These are phyloP conservation scores for Candida glaebosa DNA, from an alignment of 805 yeast species.

Conservation along the genomic window DNA sequence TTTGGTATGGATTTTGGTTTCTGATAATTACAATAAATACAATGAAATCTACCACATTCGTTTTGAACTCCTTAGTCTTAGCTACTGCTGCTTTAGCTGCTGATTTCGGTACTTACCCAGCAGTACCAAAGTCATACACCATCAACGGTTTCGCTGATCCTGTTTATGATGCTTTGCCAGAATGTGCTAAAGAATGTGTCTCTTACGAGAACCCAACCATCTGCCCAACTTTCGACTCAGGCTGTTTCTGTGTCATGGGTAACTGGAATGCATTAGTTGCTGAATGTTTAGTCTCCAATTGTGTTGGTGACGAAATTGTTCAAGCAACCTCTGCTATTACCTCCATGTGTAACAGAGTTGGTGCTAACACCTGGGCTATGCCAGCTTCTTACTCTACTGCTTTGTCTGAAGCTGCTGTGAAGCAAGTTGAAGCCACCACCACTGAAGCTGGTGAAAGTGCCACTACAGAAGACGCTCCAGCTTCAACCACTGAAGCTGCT, in stretches of 20 bases:
- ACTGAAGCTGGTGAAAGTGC: conserved; percentile 6
- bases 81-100: conserved; percentile 15
- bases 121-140: conserved; percentile 36
- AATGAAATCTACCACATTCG: conserved; percentile 10
- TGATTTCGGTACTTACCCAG: conserved; percentile 29
- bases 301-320: conserved; percentile 30
- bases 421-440: conserved; percentile 14
- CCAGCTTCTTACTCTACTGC: conserved; percentile 20
- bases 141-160: conserved; percentile 42
- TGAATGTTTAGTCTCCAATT: conserved; percentile 35
- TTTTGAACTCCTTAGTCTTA: conserved; percentile 10
- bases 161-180: conserved; percentile 30
- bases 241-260: conserved; percentile 43
- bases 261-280: conserved; percentile 31
- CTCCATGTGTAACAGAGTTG: conserved; percentile 31
- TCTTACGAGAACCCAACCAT: conserved; percentile 33
- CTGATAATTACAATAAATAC: background rate
- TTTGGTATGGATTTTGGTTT: background rate
- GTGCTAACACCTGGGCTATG: conserved; percentile 26
- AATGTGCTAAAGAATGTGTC: conserved; percentile 36
- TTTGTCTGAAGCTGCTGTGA: conserved; percentile 25
- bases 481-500: conserved; percentile 9
- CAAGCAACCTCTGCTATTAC: conserved; percentile 28
- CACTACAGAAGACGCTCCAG: conserved; percentile 7
- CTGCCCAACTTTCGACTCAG: conserved; percentile 47